Percentiles rank a stretch among this genome's conserved stretches.
Evolutionary conservation across 768 basidiomycete species (phyloP).

Genomic region (Hydnum rufescens): DNA sequence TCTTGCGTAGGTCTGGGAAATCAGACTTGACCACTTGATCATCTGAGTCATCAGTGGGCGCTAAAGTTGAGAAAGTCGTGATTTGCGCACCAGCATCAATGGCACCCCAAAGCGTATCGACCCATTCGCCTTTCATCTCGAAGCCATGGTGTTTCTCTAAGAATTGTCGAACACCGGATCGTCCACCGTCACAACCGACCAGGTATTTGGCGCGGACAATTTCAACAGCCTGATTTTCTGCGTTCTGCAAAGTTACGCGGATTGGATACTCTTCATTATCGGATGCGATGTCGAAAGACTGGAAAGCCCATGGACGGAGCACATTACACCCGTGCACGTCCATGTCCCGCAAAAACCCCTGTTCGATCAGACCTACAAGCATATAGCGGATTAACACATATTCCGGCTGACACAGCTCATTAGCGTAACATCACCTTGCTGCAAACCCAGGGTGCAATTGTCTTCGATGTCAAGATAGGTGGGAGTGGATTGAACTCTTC

Average conservation of each 20-base stretch:
- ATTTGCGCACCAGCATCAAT: slow-evolving; percentile 8
- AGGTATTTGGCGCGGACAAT: slow-evolving; percentile 13
- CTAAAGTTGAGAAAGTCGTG: background rate
- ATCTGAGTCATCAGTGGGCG: background rate
- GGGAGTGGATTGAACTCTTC: background rate
- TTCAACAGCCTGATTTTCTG: slow-evolving; percentile 3
- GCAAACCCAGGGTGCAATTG: background rate
- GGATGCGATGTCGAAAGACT: slow-evolving; percentile 1
- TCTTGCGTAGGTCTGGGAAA: slow-evolving; percentile 1
- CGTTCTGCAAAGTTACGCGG: slow-evolving; percentile 6
- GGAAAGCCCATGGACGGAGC: background rate
- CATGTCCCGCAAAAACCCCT: slow-evolving; percentile 1
- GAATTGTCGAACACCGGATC: slow-evolving; percentile 14
- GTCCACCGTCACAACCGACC: slow-evolving; percentile 14
- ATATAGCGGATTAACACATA: background rate
- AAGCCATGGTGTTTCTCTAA: slow-evolving; percentile 10
- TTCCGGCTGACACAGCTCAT: background rate
- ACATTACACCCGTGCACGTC: background rate
- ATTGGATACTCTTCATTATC: slow-evolving; percentile 1
- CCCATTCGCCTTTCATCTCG: slow-evolving; percentile 12
- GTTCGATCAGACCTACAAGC: slow-evolving; percentile 5
- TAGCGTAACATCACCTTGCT: background rate
- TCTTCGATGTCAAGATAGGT: background rate
- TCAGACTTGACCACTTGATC: background rate
- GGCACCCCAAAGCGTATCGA: slow-evolving; percentile 14